Evolutionary conservation across 768 basidiomycete species (phyloP), one percentile per base, ranked within the genome.

Genomic region (Lactarius hatsudake): DNA sequence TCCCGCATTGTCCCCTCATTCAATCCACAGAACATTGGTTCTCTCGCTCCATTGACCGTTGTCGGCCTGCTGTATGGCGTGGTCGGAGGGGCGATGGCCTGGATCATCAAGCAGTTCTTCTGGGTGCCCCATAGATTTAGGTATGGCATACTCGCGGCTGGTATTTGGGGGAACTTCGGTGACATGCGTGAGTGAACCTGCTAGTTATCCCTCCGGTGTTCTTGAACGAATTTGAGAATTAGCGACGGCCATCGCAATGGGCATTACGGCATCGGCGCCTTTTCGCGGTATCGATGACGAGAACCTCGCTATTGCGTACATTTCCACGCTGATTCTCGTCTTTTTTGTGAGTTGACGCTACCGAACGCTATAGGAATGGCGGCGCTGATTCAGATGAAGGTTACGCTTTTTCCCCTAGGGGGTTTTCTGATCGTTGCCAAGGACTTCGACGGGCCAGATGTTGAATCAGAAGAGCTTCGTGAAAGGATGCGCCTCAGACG

Each of bases 111-210:
- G 59, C 82, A 84, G 68, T 71, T 88, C 59, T 91, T 88, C 71
- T 91, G 89, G 85, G 89, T 92, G 2, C 91, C 91, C 1, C 87
- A 90, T 72, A 82, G 88, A 32, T 91, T 92, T 72, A 79, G 90
- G 57, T 84, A 86, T 71, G 91, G 90, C 0, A 80, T 92, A 28
- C 72, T 91, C 0, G 83, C 84, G 3, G 88, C 89, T 0, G 90
- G 89, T 45, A 84, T 82, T 3, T 91, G 85, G 84, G 82, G 80
- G 10, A 91, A 91, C 71, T 82, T 82, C 54, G 88, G 86, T 10
- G 90, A 90, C 72, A 83, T 91, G 38, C 87, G 89, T 90, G 71
- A 73, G 86, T 77, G 36, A 5, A 3, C 51, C 2, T 57, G 54
- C n/a, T 0, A n/a, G 7, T 34, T 26, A 9, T 18, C 42, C 13